Base-by-base conservation (phyloP, 352 stramenopile genomes). In the Pythium brassicae region DNA sequence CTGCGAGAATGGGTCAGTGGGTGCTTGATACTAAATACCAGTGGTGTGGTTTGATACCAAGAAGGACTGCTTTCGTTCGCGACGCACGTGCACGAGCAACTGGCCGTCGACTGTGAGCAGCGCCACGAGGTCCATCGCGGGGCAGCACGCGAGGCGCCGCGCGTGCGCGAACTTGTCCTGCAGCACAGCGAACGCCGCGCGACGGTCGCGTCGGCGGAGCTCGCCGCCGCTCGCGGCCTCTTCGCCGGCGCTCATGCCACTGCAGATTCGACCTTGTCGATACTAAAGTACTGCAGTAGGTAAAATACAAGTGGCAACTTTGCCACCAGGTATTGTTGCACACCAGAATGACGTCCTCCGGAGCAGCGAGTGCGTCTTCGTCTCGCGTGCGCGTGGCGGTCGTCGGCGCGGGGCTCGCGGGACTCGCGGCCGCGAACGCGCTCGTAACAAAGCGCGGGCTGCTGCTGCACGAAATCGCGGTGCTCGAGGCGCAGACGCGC, bases 111-210 rank as follows among this genome's bases (percentile, higher is more conserved):
- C 64, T 9, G 79, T 91, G 37, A 92, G 57, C 15, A 92, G 59
- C 3, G 82, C 83, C 27, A 94, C 50, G 25, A 92, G 69, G 58
- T 92, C 84, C 84, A 94, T 94, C 10, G 76, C 83, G 12, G 83
- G 78, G 26, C 83, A 91, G 50, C 79, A 91, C 14, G 53, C 60
- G 2, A 94, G 56, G 0, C 59, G 61, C 17, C 68, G 53, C 15
- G 81, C 80, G 46, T 64, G 68, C 58, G 85, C 72, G 42, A 72
- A 87, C 53, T 87, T 86, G 7, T 91, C 81, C 57, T 90, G 81
- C 48, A 94, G 68, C 67, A 83, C 62, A 52, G 77, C 74, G 52
- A 87, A 92, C 50, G 71, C 66, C 14, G 37, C 22, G 20, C 42
- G 42, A 10, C 20, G n/a, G n/a, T n/a, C 19, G n/a, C 20, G 40